Base-by-base conservation (phyloP, 1,284 basidiomycete genomes). In the Sphaerobolus stellatus region DNA sequence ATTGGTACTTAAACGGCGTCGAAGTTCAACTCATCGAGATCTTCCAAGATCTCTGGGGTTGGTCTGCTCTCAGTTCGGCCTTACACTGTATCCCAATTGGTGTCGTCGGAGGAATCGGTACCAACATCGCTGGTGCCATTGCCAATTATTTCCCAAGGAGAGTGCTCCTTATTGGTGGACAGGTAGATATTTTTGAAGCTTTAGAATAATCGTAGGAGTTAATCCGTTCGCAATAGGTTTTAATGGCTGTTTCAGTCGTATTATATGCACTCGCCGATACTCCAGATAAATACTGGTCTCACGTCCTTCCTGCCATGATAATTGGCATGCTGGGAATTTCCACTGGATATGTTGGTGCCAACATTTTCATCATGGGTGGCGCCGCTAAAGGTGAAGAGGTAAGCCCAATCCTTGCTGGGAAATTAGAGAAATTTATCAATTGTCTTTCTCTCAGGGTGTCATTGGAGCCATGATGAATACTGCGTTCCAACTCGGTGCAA, bases 401-500 rank as follows among this genome's bases (percentile, higher is more conserved):
- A 50, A 16, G 55, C 41, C 36, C 29, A 30, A 9, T 29, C 4
- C 28, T 25, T 49, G 28, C 20, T 14, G 41, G 4, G 11, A 22
- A 11, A 33, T 13, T 13, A 44, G 30, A 34, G 20, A 9, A 22
- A 30, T 34, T 34, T n/a, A n/a, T n/a, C n/a, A n/a, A n/a, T n/a
- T n/a, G n/a, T n/a, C n/a, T n/a, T n/a, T n/a, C n/a, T n/a, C n/a
- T n/a, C 27, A 59, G 52, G 58, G 52, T 16, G 56, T 59, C 9
- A 48, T 59, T 7, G 56, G 58, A 25, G 58, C 56, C 9, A 44
- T 59, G 30, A 48, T 59, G 33, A 57, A 57, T 31, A 59, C 58
- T 22, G 51, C 58, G 27, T 57, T 57, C 43, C 58, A 59, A 41
- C 48, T 59, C 6, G 51, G 58, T 29, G 58, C 58, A 11, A 59